Conservation (phyloP, 139 green algal species). For the Tetraselmis chui region DNA sequence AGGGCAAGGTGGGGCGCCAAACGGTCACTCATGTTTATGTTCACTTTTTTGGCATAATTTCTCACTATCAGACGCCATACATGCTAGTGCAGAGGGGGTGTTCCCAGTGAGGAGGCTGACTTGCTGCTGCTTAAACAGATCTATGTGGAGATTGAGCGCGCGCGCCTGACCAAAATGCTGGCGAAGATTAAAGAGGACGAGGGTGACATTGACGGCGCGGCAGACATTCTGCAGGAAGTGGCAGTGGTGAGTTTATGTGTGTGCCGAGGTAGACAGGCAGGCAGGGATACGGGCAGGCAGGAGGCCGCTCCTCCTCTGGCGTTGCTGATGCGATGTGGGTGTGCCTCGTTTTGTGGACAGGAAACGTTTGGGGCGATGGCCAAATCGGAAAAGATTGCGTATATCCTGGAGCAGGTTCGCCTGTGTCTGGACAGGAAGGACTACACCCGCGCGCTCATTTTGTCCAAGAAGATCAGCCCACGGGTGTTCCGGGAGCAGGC, state of each 20-base stretch:
- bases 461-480: slow-evolving; percentile 87
- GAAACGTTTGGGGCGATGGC: slow-evolving; percentile 98
- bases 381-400: slow-evolving; percentile 97
- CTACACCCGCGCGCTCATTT: slow-evolving; percentile 81
- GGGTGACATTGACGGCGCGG: slow-evolving; percentile 85
- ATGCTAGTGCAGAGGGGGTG: not conserved
- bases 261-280: not conserved
- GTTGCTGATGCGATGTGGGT: too few species aligned
- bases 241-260: slow-evolving; percentile 59
- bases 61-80: not conserved
- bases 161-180: slow-evolving; percentile 78
- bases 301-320: too few species aligned
- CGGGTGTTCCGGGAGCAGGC: slow-evolving; percentile 66
- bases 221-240: slow-evolving; percentile 94
- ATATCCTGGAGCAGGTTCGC: slow-evolving; percentile 94
- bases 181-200: slow-evolving; percentile 85
- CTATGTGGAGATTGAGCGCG: slow-evolving; percentile 98
- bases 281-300: not conserved
- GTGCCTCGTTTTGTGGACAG: slow-evolving; percentile 26
- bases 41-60: not conserved
- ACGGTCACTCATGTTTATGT: not conserved
- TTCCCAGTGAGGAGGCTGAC: not conserved
- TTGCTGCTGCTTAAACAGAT: slow-evolving; percentile 62
- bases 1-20: slow-evolving; percentile 81
- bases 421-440: slow-evolving; percentile 93